A percentile compares a stretch with the other conserved stretches of the same genome.
These are phyloP conservation scores for Trametes maxima DNA, from an alignment of 768 basidiomycete genomes.

Conservation along the genomic window DNA sequence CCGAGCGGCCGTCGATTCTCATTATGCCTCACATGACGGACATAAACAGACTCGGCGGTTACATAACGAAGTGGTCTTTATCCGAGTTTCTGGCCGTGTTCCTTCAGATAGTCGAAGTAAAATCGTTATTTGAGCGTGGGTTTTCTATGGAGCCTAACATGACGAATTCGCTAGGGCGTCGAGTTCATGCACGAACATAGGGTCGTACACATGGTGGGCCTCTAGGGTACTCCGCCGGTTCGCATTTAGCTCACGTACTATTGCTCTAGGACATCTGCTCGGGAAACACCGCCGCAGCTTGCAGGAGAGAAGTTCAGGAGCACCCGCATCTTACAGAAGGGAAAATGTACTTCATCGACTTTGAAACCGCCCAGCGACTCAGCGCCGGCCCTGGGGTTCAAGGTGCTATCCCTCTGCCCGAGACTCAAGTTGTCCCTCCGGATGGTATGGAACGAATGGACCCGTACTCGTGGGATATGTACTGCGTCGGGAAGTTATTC, in stretches of 20 bases:
- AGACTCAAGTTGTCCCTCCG: neutral
- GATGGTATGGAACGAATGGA: neutral
- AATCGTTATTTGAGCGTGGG: too few species aligned
- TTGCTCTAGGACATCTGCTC: neutral
- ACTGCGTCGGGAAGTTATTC: neutral
- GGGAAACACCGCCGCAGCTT: neutral
- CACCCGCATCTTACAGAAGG: neutral
- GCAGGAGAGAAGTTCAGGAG: neutral
- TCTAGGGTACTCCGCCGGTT: neutral
- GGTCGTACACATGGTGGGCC: neutral
- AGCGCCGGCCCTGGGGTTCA: neutral
- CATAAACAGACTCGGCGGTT: neutral
- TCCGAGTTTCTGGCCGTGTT: neutral
- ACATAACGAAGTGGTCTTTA: neutral
- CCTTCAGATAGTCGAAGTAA: neutral
- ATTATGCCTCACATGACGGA: neutral
- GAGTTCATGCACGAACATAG: neutral
- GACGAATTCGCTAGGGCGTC: neutral
- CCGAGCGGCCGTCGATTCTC: neutral
- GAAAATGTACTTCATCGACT: conserved; percentile 1
- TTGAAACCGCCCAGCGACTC: neutral
- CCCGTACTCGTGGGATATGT: conserved; percentile 7
- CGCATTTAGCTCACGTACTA: neutral
- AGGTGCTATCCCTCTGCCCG: neutral
- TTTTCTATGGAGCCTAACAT: neutral